Conservation (phyloP, 2,329 filamentous ascomycete species). For the Venturia pyrina region DNA sequence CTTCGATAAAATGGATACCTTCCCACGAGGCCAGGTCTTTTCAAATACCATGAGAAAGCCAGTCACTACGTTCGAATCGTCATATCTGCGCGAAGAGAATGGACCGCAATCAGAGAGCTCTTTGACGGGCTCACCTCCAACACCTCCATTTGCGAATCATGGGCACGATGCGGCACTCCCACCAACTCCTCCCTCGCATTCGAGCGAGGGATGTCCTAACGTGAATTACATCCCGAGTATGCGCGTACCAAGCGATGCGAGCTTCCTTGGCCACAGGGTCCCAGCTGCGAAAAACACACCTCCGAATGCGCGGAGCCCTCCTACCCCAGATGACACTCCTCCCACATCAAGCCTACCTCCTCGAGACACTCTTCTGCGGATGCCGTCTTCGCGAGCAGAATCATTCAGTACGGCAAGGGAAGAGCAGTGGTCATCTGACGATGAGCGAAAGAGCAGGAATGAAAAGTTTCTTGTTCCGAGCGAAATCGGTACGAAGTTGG, state of each 20-base stretch:
- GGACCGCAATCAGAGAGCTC: background rate
- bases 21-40: background rate
- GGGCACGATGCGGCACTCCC: constrained; percentile 1
- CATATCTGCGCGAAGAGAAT: background rate
- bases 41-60: background rate
- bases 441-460: constrained; percentile 8
- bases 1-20: no score
- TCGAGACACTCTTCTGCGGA: background rate
- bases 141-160: background rate
- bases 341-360: constrained; percentile 14
- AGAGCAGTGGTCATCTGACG: constrained; percentile 26
- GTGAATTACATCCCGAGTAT: background rate
- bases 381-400: constrained; percentile 33
- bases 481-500: background rate
- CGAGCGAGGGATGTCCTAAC: background rate
- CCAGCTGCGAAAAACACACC: background rate
- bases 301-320: constrained; percentile 17
- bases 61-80: background rate
- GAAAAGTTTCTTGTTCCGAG: background rate
- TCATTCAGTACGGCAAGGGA: constrained; percentile 38
- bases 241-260: background rate
- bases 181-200: constrained; percentile 10
- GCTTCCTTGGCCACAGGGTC: background rate
- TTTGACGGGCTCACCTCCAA: background rate
- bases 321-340: constrained; percentile 27